phyloP scores from a whole-genome alignment of 2,329 filamentous ascomycete genomes.

The Monosporascus sp. region DNA sequence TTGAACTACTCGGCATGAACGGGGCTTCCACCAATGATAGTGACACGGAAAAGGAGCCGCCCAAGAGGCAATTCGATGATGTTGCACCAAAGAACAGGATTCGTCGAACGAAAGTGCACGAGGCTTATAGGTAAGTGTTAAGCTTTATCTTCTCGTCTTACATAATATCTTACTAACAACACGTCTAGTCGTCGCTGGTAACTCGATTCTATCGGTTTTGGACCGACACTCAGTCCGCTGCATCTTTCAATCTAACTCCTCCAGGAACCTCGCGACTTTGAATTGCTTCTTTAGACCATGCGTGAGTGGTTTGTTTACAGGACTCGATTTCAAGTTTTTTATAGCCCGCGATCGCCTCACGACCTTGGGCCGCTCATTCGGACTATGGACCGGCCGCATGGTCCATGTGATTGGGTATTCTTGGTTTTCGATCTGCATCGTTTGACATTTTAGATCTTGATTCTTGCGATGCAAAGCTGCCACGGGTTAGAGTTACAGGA shows the following conservation, averaged over 20 bases:
- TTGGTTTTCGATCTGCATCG: too few species aligned
- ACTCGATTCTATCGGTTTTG: too few species aligned
- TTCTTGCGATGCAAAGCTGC: too few species aligned
- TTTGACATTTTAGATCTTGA: too few species aligned
- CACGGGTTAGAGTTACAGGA: too few species aligned
- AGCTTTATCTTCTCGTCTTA: not conserved
- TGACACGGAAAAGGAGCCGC: slow-evolving; percentile 16
- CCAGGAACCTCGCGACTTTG: not conserved
- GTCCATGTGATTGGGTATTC: too few species aligned
- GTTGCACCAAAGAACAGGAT: slow-evolving; percentile 13
- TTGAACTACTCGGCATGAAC: slow-evolving; percentile 24
- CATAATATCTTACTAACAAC: slow-evolving; percentile 7
- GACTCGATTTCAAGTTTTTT: too few species aligned
- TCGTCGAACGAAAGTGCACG: slow-evolving; percentile 16
- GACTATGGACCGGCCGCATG: too few species aligned
- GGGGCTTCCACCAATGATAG: slow-evolving; percentile 13
- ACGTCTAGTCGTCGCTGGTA: slow-evolving; percentile 21
- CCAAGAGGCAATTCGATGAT: slow-evolving; percentile 12
- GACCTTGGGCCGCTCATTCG: too few species aligned
- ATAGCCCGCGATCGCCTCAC: too few species aligned
- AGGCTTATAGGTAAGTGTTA: slow-evolving; percentile 22
- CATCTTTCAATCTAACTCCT: not conserved
- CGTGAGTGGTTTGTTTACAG: too few species aligned
- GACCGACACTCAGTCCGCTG: not conserved
- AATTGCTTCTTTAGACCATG: too few species aligned